These are phyloP conservation scores for Exophiala sp. DNA, from an alignment of 2,329 filamentous ascomycete genomes.

Conservation along the genomic window DNA sequence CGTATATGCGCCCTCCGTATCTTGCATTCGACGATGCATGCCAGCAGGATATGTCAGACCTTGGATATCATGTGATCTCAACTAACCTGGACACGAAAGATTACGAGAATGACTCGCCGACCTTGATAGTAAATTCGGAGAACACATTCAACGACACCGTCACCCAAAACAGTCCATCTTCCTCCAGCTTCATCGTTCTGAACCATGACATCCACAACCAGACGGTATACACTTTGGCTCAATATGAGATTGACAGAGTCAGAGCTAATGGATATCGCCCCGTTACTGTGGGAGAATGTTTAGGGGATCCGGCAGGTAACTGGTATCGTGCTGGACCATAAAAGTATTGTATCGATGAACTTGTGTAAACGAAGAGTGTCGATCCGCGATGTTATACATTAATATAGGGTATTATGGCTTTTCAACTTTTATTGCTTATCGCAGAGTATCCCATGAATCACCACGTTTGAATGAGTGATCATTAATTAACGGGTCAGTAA, in stretches of 20 bases:
- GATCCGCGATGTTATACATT: too few species aligned
- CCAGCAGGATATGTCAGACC: conserved; percentile 39
- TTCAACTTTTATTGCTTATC: too few species aligned
- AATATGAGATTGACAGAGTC: not conserved
- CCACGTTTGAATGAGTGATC: too few species aligned
- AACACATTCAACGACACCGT: not conserved
- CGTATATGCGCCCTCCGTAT: conserved; percentile 53
- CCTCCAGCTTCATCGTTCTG: conserved; percentile 3
- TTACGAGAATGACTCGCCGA: conserved; percentile 31
- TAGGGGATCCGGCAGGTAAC: conserved; percentile 32
- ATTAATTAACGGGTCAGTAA: too few species aligned
- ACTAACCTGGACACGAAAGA: conserved; percentile 48
- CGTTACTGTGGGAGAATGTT: conserved; percentile 43
- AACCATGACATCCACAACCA: not conserved
- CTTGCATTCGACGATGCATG: conserved; percentile 36
- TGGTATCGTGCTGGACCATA: not conserved
- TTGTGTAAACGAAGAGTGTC: too few species aligned
- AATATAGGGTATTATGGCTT: too few species aligned
- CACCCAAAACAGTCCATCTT: not conserved
- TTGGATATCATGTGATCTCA: conserved; percentile 49
- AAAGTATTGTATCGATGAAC: not conserved
- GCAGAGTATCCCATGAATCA: too few species aligned
- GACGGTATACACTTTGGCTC: conserved; percentile 1
- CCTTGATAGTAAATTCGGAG: conserved; percentile 3
- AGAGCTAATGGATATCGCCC: conserved; percentile 18